Conservation (phyloP, 208 protist genomes). For the Trypanosoma caninum region DNA sequence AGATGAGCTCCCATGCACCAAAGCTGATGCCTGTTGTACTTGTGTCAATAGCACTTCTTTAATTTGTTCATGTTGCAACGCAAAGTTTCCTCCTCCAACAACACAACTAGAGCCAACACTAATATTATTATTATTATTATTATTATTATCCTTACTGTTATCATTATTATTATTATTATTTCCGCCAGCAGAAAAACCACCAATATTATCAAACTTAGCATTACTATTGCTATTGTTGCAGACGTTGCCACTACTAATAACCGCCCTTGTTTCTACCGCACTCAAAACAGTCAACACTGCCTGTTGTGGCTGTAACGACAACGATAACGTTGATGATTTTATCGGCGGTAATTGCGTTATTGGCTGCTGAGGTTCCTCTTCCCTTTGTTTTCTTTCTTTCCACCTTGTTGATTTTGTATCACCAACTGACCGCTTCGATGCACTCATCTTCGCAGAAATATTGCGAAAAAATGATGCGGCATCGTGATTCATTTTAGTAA, state of each 20-base stretch:
- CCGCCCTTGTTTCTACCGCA: not conserved
- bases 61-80: constrained; percentile 7
- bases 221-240: constrained; percentile 10
- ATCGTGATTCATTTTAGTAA: constrained; percentile 34
- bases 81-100: not conserved
- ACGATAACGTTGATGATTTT: constrained; percentile 7
- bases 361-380: constrained; percentile 30
- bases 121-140: not conserved
- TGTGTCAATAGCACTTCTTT: constrained; percentile 36
- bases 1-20: not conserved
- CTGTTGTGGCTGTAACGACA: not conserved
- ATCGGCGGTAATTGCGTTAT: not conserved
- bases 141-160: not conserved
- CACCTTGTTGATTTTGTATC: not conserved
- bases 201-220: not conserved
- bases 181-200: not conserved
- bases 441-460: constrained; percentile 41
- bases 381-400: not conserved
- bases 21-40: constrained; percentile 20
- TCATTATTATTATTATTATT: constrained; percentile 8
- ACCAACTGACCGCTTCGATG: constrained; percentile 8
- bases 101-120: not conserved
- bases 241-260: constrained; percentile 7
- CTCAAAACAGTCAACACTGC: not conserved
- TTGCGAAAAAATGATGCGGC: constrained; percentile 49